Conservation (phyloP, 805 yeast genomes). For the Maudiozyma bulderi region DNA sequence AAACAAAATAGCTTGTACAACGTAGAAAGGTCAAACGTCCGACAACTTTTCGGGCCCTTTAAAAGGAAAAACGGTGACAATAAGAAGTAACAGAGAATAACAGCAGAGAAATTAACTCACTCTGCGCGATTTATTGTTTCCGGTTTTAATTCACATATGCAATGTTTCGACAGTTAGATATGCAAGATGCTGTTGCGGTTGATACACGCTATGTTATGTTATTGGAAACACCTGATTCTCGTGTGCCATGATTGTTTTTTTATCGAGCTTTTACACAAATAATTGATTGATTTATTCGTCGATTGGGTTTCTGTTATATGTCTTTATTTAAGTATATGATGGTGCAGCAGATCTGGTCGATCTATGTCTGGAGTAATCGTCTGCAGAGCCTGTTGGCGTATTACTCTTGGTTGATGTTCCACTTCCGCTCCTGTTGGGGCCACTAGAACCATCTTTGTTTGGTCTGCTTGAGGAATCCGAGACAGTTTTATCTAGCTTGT, state of each 20-base stretch:
- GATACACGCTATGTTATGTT: no score
- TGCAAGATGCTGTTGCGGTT: no score
- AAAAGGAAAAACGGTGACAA: background rate
- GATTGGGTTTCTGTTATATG: no score
- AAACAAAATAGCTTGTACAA: background rate
- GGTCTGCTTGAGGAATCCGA: background rate
- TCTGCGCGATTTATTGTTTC: no score
- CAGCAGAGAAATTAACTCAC: background rate
- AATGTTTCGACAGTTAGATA: no score
- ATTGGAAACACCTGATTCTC: no score
- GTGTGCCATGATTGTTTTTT: no score
- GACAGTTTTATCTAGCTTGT: background rate
- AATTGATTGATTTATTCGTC: no score
- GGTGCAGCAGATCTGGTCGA: conserved; percentile 17
- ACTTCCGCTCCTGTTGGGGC: background rate
- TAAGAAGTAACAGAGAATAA: no score
- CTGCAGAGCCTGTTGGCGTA: background rate
- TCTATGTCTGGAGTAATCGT: conserved; percentile 7
- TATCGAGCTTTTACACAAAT: no score
- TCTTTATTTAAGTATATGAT: conserved; percentile 5
- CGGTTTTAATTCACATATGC: background rate
- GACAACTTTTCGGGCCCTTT: background rate
- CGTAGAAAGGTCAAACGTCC: background rate
- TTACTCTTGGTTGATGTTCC: background rate
- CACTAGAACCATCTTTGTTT: background rate